These are phyloP conservation scores for Solanum aculeatissimum DNA, from an alignment of 305 asterid genomes.

Conservation along the genomic window DNA sequence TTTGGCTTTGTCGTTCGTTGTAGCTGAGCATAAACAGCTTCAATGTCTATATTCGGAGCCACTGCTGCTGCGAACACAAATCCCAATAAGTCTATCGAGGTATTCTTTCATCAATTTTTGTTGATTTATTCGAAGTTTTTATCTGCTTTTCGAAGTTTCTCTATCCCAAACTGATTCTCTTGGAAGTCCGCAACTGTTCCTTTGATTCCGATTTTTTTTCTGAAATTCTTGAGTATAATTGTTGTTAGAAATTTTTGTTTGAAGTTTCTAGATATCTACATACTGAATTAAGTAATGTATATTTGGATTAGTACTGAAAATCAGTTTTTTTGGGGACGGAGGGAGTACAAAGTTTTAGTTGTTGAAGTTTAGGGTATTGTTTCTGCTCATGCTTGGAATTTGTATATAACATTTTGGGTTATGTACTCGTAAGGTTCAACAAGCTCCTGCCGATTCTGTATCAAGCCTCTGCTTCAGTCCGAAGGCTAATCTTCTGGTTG, in stretches of 20 bases:
- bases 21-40: neutral
- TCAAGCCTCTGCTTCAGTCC: slow-evolving; percentile 53
- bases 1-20: neutral
- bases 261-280: neutral
- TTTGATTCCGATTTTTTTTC: neutral
- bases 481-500: slow-evolving; percentile 39
- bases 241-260: neutral
- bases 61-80: slow-evolving; percentile 8
- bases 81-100: slow-evolving; percentile 29
- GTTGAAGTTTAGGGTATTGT: neutral
- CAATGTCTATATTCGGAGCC: slow-evolving; percentile 23
- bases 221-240: neutral
- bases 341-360: neutral
- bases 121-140: neutral
- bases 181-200: neutral
- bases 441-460: slow-evolving; percentile 47
- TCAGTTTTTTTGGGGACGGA: neutral
- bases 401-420: neutral
- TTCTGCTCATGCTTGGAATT: neutral
- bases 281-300: neutral
- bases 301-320: neutral
- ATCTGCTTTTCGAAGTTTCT: neutral
- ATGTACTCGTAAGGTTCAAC: slow-evolving; percentile 22
- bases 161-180: neutral
- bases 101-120: neutral